Percentiles rank a stretch among this genome's conserved stretches.
phyloP scores from a whole-genome alignment of 345 rosid genomes.

The Aquilaria yunnanensis region DNA sequence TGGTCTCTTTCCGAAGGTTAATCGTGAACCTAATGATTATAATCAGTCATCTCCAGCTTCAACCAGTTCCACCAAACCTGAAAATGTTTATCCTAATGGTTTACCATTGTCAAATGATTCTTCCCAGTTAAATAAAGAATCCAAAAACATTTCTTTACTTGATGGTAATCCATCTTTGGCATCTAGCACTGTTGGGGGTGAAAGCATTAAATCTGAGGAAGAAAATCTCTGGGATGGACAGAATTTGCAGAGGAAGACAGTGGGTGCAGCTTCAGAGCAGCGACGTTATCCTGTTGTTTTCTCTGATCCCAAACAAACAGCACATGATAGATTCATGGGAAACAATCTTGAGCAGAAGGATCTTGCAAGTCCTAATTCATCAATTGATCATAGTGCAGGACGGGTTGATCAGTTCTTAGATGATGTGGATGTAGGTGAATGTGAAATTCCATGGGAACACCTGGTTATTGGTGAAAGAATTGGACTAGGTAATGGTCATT shows the following conservation, averaged over 20 bases:
- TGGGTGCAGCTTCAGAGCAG: slow-evolving; percentile 20
- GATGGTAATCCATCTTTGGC: slow-evolving; percentile 30
- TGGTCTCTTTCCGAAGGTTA: slow-evolving; percentile 59
- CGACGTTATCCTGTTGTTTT: slow-evolving; percentile 39
- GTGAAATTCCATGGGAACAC: slow-evolving; percentile 99
- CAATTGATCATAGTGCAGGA: slow-evolving; percentile 42
- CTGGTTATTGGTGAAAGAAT: slow-evolving; percentile 93
- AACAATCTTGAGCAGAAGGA: slow-evolving; percentile 49
- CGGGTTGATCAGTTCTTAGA: slow-evolving; percentile 66
- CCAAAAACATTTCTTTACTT: slow-evolving; percentile 30
- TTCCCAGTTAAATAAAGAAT: slow-evolving; percentile 33
- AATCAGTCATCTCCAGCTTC: slow-evolving; percentile 46
- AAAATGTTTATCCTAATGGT: slow-evolving; percentile 36
- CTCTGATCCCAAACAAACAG: slow-evolving; percentile 42
- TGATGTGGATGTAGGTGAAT: slow-evolving; percentile 88
- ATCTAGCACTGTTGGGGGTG: slow-evolving; percentile 35
- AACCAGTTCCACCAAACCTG: slow-evolving; percentile 35
- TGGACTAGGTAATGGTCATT: slow-evolving; percentile 77
- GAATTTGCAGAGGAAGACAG: slow-evolving; percentile 28
- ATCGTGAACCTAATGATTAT: slow-evolving; percentile 59
- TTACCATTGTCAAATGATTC: slow-evolving; percentile 31
- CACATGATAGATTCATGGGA: slow-evolving; percentile 49
- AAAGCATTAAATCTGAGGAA: slow-evolving; percentile 24
- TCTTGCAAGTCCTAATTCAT: slow-evolving; percentile 59
- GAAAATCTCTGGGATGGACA: slow-evolving; percentile 29